Base-by-base conservation (phyloP, 2,329 filamentous ascomycete genomes). In the Apiospora marii region DNA sequence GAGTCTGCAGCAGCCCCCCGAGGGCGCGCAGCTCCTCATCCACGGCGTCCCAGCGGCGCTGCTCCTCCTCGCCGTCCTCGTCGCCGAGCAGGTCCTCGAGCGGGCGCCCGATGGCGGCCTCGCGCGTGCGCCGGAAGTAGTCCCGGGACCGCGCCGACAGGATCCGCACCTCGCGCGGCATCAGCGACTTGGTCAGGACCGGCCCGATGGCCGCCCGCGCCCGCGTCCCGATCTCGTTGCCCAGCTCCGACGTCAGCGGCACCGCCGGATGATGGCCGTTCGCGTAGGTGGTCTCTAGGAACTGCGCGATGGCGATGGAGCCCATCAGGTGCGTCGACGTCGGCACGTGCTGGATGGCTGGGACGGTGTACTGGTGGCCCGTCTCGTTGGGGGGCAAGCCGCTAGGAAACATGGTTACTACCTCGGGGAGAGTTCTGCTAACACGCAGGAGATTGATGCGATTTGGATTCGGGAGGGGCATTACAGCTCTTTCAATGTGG, bases 211-310 rank as follows among this genome's bases (percentile, higher is more conserved):
- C 72, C 14, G 43, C n/a, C 61, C 70, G 70, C 30, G 61, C 37
- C 64, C 68, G 24, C 19, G 70, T 37, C 14, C 46, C 34, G 49
- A 73, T 73, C 70, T 58, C 48, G n/a, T 34, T 43, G 30, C 72
- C 72, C 13, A 69, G 64, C 14, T 73, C 72, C n/a, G 72, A 73
- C 7, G 72, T 61, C 27, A 73, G 70, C 43, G 76, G 78, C 0
- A 85, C 72, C 6, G 81, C 75, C 0, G 78, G 37, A 1, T 41
- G 37, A 1, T 41, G 82, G 10, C 27, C 27, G 27, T 79, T 72
- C 13, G 82, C 82, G 73, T 85, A 85, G 7, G 78, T 83, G 7
- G 80, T 76, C 70, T 84, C 82, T 64, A 85, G 78, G 73, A 85
- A 85, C 49, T 80, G 74, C 1, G 83, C 77, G 76, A 85, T 85